Evolutionary conservation across 2,329 filamentous ascomycete species (phyloP), one percentile per base, ranked within the genome.

Genomic region (Colletotrichum tropicale): DNA sequence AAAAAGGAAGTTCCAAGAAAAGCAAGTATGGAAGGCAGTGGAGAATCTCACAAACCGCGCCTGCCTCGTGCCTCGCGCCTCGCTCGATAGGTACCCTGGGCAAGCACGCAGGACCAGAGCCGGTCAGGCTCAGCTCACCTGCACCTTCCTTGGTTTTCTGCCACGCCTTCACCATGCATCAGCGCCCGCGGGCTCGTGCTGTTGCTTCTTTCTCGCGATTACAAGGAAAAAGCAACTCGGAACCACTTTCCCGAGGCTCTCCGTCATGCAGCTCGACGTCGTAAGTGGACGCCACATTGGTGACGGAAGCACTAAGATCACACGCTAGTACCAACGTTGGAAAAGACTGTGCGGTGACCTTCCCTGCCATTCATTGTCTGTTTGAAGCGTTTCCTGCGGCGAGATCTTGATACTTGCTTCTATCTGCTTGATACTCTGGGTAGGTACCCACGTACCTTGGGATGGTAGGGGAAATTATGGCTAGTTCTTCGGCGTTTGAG

Each of bases 211-310:
- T 55, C 21, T 21, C 28, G 30, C 32, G 52, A 55, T 34, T 36
- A 15, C 56, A 64, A 18, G 28, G 36, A 55, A 67, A 68, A 64
- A 67, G 43, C 26, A 21, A 55, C 30, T 26, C 16, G 32, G 30
- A 36, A 38, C n/a, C 55, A 68, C 55, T 36, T 72, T 62, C 38
- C 66, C 24, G 26, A 52, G 18, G 43, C 34, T 67, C 34, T n/a
- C 26, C 43, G 56, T 36, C 15, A n/a, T 21, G 15, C 55, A 64
- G 62, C 13, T 34, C 60, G n/a, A 60, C 70, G 28, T 60, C n/a
- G 18, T 68, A 38, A 73, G 32, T 76, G 70, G 74, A 73, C 74
- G 74, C 70, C 70, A 76, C 73, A 32, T 12, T 8, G 12, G 32
- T 15, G 24, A 65, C 64, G 30, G 24, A 70, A 52, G 26, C 67